Percentiles rank a stretch among this genome's conserved stretches.
These are phyloP conservation scores for Diaporthe velutina DNA, from an alignment of 2,329 filamentous ascomycete species.

Conservation along the genomic window DNA sequence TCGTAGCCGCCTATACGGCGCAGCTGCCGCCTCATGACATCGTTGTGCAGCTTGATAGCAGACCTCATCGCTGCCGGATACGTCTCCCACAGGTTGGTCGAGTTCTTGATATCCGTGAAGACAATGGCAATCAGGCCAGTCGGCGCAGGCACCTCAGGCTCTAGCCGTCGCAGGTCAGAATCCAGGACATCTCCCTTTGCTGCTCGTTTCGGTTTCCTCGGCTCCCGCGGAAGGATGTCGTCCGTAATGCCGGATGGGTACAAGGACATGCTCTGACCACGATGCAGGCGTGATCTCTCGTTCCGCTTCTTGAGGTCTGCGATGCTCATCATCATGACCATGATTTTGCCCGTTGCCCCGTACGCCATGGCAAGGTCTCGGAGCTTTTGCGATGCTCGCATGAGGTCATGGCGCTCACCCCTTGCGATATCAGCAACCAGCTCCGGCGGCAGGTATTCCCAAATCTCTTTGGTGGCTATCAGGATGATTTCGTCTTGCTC, in stretches of 20 bases:
- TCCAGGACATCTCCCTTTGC: slow-evolving; percentile 77
- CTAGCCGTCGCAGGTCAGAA: slow-evolving; percentile 87
- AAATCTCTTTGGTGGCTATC: slow-evolving; percentile 90
- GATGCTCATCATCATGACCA: slow-evolving; percentile 99
- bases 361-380: slow-evolving; percentile 96
- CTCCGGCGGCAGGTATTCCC: slow-evolving; percentile 93
- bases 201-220: slow-evolving; percentile 62
- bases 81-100: slow-evolving; percentile 94
- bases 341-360: slow-evolving; percentile 92
- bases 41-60: slow-evolving; percentile 97
- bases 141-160: slow-evolving; percentile 91
- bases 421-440: slow-evolving; percentile 92
- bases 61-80: slow-evolving; percentile 96
- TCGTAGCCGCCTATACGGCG: slow-evolving; percentile 96
- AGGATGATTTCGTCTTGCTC: slow-evolving; percentile 95
- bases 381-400: slow-evolving; percentile 94
- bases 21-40: slow-evolving; percentile 93
- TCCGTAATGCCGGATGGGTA: slow-evolving; percentile 81
- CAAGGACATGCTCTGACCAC: slow-evolving; percentile 88
- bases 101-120: slow-evolving; percentile 99
- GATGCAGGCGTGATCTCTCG: slow-evolving; percentile 78
- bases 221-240: slow-evolving; percentile 75
- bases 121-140: slow-evolving; percentile 92
- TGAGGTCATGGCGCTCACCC: slow-evolving; percentile 88
- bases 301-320: slow-evolving; percentile 87